phyloP scores from a whole-genome alignment of 2,329 filamentous ascomycete genomes.

The Ceratocystis cubensis region DNA sequence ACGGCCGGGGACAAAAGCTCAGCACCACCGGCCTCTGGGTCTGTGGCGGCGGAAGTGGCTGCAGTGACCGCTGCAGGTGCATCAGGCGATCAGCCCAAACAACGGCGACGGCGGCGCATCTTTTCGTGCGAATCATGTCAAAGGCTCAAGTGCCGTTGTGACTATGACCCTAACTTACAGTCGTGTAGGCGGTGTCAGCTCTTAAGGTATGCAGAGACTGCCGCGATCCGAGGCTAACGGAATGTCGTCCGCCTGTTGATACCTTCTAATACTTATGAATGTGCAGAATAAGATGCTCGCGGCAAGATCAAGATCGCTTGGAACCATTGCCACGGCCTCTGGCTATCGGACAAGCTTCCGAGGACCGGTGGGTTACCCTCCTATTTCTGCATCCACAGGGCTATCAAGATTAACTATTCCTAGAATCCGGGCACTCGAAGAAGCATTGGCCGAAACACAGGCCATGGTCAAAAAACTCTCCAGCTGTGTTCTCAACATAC shows the following conservation, averaged over 20 bases:
- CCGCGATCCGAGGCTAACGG: background rate
- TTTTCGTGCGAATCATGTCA: slow-evolving; percentile 20
- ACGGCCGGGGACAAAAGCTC: background rate
- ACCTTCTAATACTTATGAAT: background rate
- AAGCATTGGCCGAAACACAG: slow-evolving; percentile 15
- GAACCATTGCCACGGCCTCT: slow-evolving; percentile 16
- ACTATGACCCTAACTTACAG: slow-evolving; percentile 18
- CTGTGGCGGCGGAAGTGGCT: slow-evolving; percentile 16
- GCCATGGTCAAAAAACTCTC: slow-evolving; percentile 13
- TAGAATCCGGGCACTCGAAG: slow-evolving; percentile 18
- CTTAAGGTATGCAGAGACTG: slow-evolving; percentile 6
- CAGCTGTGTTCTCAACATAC: slow-evolving; percentile 10
- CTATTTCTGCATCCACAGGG: background rate
- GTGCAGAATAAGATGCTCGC: slow-evolving; percentile 19
- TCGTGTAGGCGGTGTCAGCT: slow-evolving; percentile 19
- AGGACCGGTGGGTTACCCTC: slow-evolving; percentile 11
- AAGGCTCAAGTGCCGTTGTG: slow-evolving; percentile 19
- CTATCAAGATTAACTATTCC: background rate
- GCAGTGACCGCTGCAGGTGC: slow-evolving; percentile 9
- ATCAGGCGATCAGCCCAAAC: slow-evolving; percentile 14
- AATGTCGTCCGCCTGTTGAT: background rate
- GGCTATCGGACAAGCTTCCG: slow-evolving; percentile 2
- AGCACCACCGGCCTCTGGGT: slow-evolving; percentile 7
- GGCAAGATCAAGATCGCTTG: slow-evolving; percentile 19
- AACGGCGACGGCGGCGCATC: slow-evolving; percentile 16